Percentiles rank a stretch among this genome's conserved stretches.
phyloP scores from a whole-genome alignment of 805 yeast species.

The Metschnikowia aberdeeniae region DNA sequence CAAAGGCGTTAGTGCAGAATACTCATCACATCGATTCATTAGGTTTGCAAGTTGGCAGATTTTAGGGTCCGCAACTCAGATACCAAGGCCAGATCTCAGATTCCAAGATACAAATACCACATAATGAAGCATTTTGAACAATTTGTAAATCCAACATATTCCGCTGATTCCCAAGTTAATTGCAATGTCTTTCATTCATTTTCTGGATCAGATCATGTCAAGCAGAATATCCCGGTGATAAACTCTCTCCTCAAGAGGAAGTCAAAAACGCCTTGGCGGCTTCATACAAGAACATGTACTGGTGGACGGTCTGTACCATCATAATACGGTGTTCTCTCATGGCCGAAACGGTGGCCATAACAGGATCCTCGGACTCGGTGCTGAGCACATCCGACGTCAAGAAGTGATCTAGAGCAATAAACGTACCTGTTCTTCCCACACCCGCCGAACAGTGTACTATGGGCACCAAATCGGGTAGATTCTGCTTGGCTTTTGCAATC shows the following conservation, averaged over 20 bases:
- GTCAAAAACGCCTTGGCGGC: slow-evolving; percentile 11
- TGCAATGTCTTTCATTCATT: too few relatives aligned
- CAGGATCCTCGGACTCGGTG: slow-evolving; percentile 20
- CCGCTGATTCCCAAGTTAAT: too few relatives aligned
- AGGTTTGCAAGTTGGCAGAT: too few relatives aligned
- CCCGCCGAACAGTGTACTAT: slow-evolving; percentile 88
- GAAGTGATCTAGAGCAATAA: slow-evolving; percentile 35
- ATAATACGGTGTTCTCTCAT: slow-evolving; percentile 35
- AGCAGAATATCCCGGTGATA: too few relatives aligned
- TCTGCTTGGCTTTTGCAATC: slow-evolving; percentile 3
- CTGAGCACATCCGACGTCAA: slow-evolving; percentile 5
- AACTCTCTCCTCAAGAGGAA: too few relatives aligned
- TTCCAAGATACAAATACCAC: too few relatives aligned
- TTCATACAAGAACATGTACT: slow-evolving; percentile 35
- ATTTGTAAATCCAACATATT: too few relatives aligned
- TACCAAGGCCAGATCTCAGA: too few relatives aligned
- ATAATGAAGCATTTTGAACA: too few relatives aligned
- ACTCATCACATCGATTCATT: too few relatives aligned
- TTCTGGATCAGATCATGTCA: too few relatives aligned
- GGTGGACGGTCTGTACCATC: slow-evolving; percentile 43
- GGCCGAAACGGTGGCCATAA: slow-evolving; percentile 24
- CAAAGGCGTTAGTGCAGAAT: neutral
- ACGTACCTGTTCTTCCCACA: slow-evolving; percentile 92
- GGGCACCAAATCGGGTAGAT: slow-evolving; percentile 23
- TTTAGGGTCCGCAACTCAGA: too few relatives aligned